phyloP scores from a whole-genome alignment of 78 protist genomes.

The Polysphondylium violaceum region DNA sequence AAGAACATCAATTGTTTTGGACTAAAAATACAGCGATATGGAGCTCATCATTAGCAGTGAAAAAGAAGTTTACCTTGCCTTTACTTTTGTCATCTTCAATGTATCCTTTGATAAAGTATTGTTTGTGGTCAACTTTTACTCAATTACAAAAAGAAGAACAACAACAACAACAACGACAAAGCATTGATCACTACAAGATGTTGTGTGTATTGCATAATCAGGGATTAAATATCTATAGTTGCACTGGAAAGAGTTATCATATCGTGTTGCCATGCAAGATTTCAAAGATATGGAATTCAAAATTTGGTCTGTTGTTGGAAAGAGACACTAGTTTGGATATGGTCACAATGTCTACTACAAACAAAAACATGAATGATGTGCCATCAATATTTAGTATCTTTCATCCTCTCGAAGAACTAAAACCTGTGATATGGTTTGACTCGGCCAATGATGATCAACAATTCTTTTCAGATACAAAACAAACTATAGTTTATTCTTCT shows the following conservation, averaged over 20 bases:
- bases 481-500: slow-evolving; percentile 13
- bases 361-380: slow-evolving; percentile 15
- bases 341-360: neutral
- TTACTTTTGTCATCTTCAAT: neutral
- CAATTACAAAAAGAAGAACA: neutral
- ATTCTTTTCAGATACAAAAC: slow-evolving; percentile 51
- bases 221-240: slow-evolving; percentile 36
- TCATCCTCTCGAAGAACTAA: slow-evolving; percentile 63
- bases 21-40: slow-evolving; percentile 21
- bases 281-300: slow-evolving; percentile 4
- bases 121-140: slow-evolving; percentile 16
- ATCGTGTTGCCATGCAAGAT: slow-evolving; percentile 63
- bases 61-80: slow-evolving; percentile 26
- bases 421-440: slow-evolving; percentile 14
- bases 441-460: neutral
- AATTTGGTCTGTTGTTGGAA: slow-evolving; percentile 52
- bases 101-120: neutral
- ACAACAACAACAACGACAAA: neutral
- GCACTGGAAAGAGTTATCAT: slow-evolving; percentile 22
- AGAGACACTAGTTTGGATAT: slow-evolving; percentile 14
- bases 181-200: neutral
- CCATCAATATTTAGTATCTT: slow-evolving; percentile 46
- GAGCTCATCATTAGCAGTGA: slow-evolving; percentile 20
- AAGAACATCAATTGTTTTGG: slow-evolving; percentile 50
- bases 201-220: slow-evolving; percentile 2